Percentiles rank a stretch among this genome's conserved stretches.
phyloP scores from a whole-genome alignment of 768 basidiomycete genomes.

The Pleurotus citrinopileatus region DNA sequence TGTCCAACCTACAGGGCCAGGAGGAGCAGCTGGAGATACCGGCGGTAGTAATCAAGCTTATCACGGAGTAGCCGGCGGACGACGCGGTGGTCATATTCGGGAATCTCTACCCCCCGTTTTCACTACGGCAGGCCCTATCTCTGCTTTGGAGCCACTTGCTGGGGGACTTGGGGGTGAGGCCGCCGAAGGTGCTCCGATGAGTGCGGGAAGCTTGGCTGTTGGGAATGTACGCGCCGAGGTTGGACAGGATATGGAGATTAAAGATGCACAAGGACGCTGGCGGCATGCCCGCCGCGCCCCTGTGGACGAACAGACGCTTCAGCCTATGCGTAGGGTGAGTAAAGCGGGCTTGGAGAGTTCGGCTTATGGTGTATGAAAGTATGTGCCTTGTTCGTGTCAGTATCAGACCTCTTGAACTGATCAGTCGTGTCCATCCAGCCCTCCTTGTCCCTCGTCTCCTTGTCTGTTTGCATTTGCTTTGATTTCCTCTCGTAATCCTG shows the following conservation, averaged over 20 bases:
- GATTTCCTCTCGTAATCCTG: too few relatives aligned
- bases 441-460: too few relatives aligned
- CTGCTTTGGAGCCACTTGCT: conserved; percentile 12
- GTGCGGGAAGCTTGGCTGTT: conserved; percentile 34
- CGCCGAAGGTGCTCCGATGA: conserved; percentile 29
- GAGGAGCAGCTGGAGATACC: conserved; percentile 23
- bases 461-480: too few relatives aligned
- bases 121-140: conserved; percentile 19
- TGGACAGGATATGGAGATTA: conserved; percentile 86
- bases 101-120: conserved; percentile 72
- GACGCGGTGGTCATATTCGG: conserved; percentile 62
- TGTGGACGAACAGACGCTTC: conserved; percentile 83
- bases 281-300: conserved; percentile 85
- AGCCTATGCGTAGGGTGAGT: conserved; percentile 86
- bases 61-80: conserved; percentile 38
- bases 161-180: conserved; percentile 24
- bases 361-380: too few relatives aligned
- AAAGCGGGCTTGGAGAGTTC: conserved; percentile 90
- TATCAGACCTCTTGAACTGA: too few relatives aligned
- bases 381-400: too few relatives aligned
- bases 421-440: too few relatives aligned
- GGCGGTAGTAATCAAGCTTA: conserved; percentile 27
- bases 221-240: conserved; percentile 54
- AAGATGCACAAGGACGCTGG: conserved; percentile 82
- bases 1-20: conserved; percentile 43